A percentile compares a stretch with the other conserved stretches of the same genome.
Evolutionary conservation across 768 basidiomycete species (phyloP).

Genomic region (Leucosporidium scottii): DNA sequence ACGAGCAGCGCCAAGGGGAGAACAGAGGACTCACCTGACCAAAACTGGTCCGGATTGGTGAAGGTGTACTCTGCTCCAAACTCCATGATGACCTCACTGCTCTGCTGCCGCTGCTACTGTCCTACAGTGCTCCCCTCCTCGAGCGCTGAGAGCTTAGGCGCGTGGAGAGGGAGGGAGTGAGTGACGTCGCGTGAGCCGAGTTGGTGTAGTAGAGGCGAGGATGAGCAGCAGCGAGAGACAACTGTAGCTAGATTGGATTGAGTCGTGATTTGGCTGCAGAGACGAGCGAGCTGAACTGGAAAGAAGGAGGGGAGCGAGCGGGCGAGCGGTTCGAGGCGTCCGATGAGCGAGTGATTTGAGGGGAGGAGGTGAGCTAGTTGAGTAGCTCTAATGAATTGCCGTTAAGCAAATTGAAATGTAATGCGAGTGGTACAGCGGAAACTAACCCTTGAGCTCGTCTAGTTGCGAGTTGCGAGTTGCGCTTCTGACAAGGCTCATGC

Average conservation of each 20-base stretch:
- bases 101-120: neutral
- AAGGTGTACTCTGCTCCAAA: constrained; percentile 1
- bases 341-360: neutral
- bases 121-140: neutral
- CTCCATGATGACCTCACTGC: neutral
- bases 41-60: neutral
- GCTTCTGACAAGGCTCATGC: neutral
- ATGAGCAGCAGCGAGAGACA: neutral
- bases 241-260: neutral
- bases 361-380: too few species aligned
- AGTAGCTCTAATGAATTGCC: too few species aligned
- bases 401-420: too few species aligned
- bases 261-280: neutral
- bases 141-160: neutral
- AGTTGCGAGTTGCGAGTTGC: neutral
- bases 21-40: neutral
- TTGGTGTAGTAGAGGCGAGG: neutral
- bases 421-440: neutral
- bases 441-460: neutral
- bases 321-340: neutral
- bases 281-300: neutral
- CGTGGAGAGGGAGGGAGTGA: neutral
- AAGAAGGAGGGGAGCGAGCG: neutral
- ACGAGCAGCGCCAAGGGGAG: neutral
- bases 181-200: neutral